Base-by-base conservation (phyloP, 352 stramenopile species). In the Globisporangium spinosum region DNA sequence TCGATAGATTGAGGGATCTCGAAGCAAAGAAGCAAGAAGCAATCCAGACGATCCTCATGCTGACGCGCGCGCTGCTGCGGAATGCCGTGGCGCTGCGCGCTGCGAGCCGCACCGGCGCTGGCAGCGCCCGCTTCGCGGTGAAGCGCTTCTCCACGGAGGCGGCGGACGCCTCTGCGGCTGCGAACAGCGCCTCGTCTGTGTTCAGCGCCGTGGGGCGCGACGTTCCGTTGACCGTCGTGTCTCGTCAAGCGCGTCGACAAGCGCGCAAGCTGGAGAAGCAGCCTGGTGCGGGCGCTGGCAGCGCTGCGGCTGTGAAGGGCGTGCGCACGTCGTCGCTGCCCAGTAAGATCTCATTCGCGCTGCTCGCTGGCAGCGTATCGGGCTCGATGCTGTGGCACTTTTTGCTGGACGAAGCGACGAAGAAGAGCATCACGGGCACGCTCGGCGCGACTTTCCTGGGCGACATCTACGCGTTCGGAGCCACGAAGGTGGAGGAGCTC, bases 281-380 rank as follows among this genome's bases (percentile, higher is more conserved):
- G 35, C 73, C 70, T 15, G 65, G 67, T 29, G 72, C 75, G 29
- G 45, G 54, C 1, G 7, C 3, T 27, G 32, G 65, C 0, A 70
- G 67, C 9, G 74, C 76, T 29, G 55, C 67, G 34, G 51, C 59
- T 0, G 51, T 57, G 35, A 80, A 81, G 45, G 77, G 78, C 22
- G 87, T 92, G 74, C 87, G 84, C 49, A 92, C 84, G 43, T 87
- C 82, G 56, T 92, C 87, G 47, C 74, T 91, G 38, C 87, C 87
- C 3, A 85, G 80, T 47, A 84, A 87, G 35, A 89, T 93, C 57
- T 90, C 85, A 51, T 77, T 90, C 25, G 81, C 75, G 2, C 22
- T 94, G 63, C 74, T 94, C 27, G 80, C 77, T 2, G 82, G 82
- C 12, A 83, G 84, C 57, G 82, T 92, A 51, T 82, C 83, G 13